A percentile compares a stretch with the other conserved stretches of the same genome.
Conservation (phyloP, 2,329 filamentous ascomycete species). For the Ceratocystis huliohia region DNA sequence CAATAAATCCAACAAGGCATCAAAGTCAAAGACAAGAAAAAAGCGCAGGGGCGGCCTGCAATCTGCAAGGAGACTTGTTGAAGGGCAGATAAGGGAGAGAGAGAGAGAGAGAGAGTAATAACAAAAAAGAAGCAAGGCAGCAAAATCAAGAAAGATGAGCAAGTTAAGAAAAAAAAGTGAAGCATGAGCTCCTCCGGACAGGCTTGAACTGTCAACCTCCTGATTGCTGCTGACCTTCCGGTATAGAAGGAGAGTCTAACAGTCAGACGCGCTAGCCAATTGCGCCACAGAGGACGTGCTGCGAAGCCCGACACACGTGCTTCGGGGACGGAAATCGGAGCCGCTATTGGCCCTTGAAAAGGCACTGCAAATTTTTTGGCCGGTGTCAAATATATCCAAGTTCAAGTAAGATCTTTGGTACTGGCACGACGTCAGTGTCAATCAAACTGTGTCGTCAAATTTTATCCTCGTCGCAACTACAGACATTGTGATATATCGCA, state of each 20-base stretch:
- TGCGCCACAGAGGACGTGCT: constrained; percentile 31
- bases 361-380: neutral
- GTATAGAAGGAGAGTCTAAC: constrained; percentile 30
- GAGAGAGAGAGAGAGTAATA: neutral
- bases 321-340: neutral
- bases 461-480: no score
- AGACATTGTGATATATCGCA: no score
- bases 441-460: no score
- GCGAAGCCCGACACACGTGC: neutral
- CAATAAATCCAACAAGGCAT: neutral
- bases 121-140: neutral
- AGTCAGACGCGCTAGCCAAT: constrained; percentile 49
- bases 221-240: constrained; percentile 15
- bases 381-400: no score
- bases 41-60: neutral
- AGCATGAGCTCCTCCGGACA: constrained; percentile 20
- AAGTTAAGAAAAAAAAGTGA: neutral
- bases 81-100: neutral
- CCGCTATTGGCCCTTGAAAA: neutral
- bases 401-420: no score
- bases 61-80: neutral
- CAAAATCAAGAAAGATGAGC: neutral
- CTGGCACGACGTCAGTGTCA: no score
- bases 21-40: neutral
- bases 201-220: constrained; percentile 22